Base-by-base conservation (phyloP, 176 grass and related monocot genomes). In the Alloteropsis semialata region DNA sequence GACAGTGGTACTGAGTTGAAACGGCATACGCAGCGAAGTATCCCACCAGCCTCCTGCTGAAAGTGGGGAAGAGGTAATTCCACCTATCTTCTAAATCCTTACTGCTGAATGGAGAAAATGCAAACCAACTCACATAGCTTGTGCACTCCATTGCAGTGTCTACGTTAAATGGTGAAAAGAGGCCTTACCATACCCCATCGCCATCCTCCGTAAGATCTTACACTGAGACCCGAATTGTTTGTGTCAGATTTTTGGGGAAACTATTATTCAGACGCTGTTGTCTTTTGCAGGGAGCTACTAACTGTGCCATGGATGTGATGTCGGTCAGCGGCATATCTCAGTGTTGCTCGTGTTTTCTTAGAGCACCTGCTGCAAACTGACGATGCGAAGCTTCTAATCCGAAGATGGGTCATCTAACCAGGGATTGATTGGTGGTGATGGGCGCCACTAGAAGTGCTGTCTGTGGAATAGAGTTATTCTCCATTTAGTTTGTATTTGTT, bases 261-360 rank as follows among this genome's bases (percentile, higher is more conserved):
- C 29, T 72, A 0, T 46, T 50, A 73, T 28, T 44, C 10, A 41
- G 10, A 67, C 1, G 19, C 6, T 33, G 15, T 5, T 81, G 18
- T 39, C 10, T 81, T 72, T 22, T 78, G 11, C 79, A 83, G 79
- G 72, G 72, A 29, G 42, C 37, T 48, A 79, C 36, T 68, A 55
- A 39, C 43, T 1, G 36, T 50, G 16, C 42, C 10, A 62, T 46
- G 72, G 63, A 61, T 54, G 19, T 36, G 80, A 54, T 45, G 55
- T 50, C 54, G 74, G 65, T 44, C 30, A n/a, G 50, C 24, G 6
- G 44, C 48, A 73, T 43, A 78, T 77, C 36, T 63, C 12, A 29
- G 65, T 63, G 63, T 62, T 75, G 84, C 88, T 90, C 79, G 58
- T 76, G 30, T 83, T 87, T 90, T 90, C 67, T 15, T 83, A 83